Conservation (phyloP, 148 eudicot genomes). For the Vaccinium myrtillus region DNA sequence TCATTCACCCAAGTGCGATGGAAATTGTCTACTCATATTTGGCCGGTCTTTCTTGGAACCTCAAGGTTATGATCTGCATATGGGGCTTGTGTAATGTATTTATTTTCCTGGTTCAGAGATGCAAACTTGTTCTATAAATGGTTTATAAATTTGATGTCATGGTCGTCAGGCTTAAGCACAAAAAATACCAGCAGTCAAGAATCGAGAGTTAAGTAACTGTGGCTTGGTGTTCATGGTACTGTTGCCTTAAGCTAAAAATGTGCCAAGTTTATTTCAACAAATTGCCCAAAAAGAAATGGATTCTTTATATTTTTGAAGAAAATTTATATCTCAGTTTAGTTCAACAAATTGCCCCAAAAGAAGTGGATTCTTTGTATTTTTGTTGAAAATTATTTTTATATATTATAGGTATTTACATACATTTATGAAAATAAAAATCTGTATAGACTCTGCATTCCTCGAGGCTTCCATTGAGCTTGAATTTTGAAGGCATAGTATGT, state of each 20-base stretch:
- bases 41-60: background rate
- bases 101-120: background rate
- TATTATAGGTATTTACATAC: background rate
- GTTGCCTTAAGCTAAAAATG: background rate
- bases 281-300: background rate
- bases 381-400: background rate
- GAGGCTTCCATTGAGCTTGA: slow-evolving; percentile 1
- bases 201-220: background rate
- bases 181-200: background rate
- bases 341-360: no score
- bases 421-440: background rate
- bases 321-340: background rate
- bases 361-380: background rate
- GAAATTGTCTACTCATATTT: background rate
- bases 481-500: background rate
- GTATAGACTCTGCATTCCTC: background rate
- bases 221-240: background rate
- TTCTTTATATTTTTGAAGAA: background rate
- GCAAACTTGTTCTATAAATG: background rate
- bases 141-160: background rate
- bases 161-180: slow-evolving; percentile 2
- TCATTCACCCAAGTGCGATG: background rate
- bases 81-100: background rate
- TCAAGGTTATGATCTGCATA: background rate
- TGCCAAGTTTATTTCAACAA: background rate